Percentiles rank a stretch among this genome's conserved stretches.
Evolutionary conservation across 2,329 filamentous ascomycete species (phyloP).

Genomic region (Albophoma yamanashiensis): DNA sequence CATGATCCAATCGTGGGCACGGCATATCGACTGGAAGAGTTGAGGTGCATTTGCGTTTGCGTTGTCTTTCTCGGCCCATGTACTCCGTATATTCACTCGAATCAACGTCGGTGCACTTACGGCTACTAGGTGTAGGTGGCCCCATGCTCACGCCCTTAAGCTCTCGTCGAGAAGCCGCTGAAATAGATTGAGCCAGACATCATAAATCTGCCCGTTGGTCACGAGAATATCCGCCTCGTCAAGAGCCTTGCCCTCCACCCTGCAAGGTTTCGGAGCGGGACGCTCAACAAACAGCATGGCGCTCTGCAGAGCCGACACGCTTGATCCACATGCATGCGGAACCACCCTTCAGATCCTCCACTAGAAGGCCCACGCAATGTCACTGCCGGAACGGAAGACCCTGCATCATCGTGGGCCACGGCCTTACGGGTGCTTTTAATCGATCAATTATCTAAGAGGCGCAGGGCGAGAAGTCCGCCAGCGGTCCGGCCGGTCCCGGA

Average conservation of each 20-base stretch:
- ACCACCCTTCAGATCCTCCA: background rate
- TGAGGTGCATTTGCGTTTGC: no score
- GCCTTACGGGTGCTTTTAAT: background rate
- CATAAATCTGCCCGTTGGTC: background rate
- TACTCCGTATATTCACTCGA: no score
- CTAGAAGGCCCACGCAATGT: background rate
- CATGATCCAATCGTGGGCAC: no score
- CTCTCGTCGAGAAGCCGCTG: no score
- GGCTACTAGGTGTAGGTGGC: no score
- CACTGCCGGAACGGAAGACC: background rate
- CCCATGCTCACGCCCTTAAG: no score
- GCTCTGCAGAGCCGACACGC: background rate
- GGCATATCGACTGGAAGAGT: no score
- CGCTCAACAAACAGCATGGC: background rate
- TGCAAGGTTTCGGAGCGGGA: background rate
- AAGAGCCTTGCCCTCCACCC: conserved; percentile 1
- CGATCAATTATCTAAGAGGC: background rate
- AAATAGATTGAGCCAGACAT: no score
- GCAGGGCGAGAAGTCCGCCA: background rate
- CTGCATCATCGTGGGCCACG: background rate
- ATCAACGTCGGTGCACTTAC: no score
- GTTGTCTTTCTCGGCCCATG: no score
- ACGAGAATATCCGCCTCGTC: no score
- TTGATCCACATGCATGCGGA: background rate
- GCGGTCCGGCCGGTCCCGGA: background rate